Evolutionary conservation across 1,139 yeast species (phyloP).

Genomic region (Taphrina betulina): DNA sequence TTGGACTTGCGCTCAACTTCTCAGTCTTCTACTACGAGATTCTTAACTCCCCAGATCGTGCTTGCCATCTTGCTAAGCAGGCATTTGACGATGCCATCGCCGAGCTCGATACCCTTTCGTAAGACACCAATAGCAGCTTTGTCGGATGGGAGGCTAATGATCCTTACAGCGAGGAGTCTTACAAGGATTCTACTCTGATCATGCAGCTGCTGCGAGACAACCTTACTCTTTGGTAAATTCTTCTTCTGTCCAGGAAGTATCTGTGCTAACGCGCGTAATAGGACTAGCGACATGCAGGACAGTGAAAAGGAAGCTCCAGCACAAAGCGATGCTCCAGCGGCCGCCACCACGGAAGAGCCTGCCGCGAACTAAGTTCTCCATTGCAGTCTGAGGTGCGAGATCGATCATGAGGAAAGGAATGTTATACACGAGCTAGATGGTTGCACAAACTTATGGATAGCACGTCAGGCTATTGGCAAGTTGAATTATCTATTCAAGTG

Average conservation of each 20-base stretch:
- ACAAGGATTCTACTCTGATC: slow-evolving; percentile 95
- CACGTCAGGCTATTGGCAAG: no score
- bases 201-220: slow-evolving; percentile 98
- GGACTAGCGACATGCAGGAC: slow-evolving; percentile 60
- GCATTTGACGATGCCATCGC: slow-evolving; percentile 99
- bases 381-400: no score
- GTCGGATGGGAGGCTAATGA: neutral
- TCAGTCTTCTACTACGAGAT: slow-evolving; percentile 98
- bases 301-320: slow-evolving; percentile 55
- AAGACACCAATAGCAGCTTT: neutral
- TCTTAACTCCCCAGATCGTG: slow-evolving; percentile 96
- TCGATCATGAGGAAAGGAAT: no score
- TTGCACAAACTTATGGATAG: no score
- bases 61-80: slow-evolving; percentile 97
- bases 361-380: no score
- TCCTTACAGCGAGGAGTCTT: slow-evolving; percentile 70
- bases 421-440: no score
- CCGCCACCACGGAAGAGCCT: slow-evolving; percentile 22
- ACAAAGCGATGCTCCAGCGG: slow-evolving; percentile 43
- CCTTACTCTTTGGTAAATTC: slow-evolving; percentile 93
- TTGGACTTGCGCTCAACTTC: slow-evolving; percentile 96
- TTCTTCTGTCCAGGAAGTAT: no score
- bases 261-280: no score
- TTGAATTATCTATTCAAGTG: no score
- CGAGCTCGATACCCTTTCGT: slow-evolving; percentile 89